These are phyloP conservation scores for Neostapfia colusana DNA, from an alignment of 176 grass and related monocot species.

Conservation along the genomic window DNA sequence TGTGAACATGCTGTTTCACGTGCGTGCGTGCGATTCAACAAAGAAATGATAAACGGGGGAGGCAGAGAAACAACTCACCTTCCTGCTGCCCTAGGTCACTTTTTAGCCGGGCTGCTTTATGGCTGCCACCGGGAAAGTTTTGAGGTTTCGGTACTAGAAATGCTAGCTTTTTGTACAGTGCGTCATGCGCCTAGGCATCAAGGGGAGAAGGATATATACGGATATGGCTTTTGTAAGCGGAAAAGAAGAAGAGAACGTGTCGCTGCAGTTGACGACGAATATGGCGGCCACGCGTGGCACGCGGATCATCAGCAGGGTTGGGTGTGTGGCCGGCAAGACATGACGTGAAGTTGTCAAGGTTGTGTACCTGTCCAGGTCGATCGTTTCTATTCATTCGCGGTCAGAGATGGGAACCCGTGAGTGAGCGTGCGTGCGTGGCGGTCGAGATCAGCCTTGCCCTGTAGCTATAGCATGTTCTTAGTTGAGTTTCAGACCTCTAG, in stretches of 20 bases:
- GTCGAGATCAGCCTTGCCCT: no score
- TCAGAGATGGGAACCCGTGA: no score
- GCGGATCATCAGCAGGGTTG: not conserved
- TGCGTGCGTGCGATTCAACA: not conserved
- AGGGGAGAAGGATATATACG: not conserved
- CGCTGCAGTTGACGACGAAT: not conserved
- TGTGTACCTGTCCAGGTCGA: no score
- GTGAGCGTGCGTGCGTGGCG: no score
- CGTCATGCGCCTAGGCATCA: not conserved
- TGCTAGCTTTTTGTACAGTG: not conserved
- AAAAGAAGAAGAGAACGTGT: not conserved
- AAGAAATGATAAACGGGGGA: no score
- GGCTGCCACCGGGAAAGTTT: no score
- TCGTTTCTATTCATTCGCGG: no score
- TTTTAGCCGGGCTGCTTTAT: no score
- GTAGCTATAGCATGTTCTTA: no score
- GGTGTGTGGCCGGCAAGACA: not conserved
- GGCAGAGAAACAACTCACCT: not conserved
- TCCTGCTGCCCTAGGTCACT: not conserved
- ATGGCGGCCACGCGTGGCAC: conserved; percentile 2
- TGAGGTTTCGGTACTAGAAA: no score
- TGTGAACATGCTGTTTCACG: conserved; percentile 1
- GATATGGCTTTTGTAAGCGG: not conserved
- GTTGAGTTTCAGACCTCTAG: no score
- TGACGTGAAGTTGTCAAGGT: not conserved